phyloP scores from a whole-genome alignment of 78 protist species.

The Dictyostelium firmibasis region DNA sequence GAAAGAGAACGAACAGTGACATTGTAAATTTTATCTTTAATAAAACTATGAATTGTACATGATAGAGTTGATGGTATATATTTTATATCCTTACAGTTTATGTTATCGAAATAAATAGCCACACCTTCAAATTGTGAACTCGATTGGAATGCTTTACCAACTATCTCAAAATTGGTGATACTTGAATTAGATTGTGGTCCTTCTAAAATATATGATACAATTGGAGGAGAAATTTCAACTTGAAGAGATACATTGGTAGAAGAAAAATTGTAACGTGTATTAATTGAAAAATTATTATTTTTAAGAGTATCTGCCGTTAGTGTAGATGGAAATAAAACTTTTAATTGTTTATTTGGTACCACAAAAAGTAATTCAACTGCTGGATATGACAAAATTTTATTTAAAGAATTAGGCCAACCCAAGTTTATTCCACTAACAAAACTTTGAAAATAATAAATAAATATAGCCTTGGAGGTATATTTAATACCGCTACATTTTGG shows the following conservation, averaged over 20 bases:
- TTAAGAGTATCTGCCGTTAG: too few species aligned
- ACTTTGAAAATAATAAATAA: too few species aligned
- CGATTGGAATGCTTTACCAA: not conserved
- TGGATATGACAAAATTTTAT: too few species aligned
- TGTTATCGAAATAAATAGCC: not conserved
- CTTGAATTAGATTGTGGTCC: too few species aligned
- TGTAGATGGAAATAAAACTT: too few species aligned
- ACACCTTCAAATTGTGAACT: not conserved
- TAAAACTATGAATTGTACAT: not conserved
- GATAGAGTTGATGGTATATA: too few species aligned
- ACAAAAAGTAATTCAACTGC: too few species aligned
- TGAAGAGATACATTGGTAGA: not conserved
- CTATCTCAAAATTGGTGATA: not conserved
- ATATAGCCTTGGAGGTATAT: not conserved
- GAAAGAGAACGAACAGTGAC: not conserved
- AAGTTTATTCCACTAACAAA: not conserved
- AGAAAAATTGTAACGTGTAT: too few species aligned
- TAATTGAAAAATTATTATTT: too few species aligned
- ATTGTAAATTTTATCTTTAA: not conserved
- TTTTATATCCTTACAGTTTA: not conserved
- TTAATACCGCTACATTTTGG: not conserved
- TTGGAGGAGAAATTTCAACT: too few species aligned
- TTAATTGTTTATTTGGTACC: too few species aligned
- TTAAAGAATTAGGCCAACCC: not conserved
- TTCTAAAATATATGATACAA: too few species aligned